phyloP scores from a whole-genome alignment of 2,329 filamentous ascomycete genomes.

The Fusarium nurragi region DNA sequence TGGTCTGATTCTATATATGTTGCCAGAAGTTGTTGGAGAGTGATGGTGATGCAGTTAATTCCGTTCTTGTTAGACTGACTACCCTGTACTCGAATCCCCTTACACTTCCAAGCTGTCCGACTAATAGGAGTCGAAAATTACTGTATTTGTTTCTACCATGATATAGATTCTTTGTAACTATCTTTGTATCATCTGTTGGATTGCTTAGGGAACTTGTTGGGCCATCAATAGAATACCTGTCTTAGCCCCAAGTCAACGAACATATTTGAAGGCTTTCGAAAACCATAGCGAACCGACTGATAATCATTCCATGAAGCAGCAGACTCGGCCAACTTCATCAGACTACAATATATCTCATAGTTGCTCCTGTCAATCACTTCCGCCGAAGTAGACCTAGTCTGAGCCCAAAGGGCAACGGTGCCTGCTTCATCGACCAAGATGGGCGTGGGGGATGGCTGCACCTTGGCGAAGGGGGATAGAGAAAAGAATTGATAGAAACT shows the following conservation, averaged over 20 bases:
- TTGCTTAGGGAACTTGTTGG: background rate
- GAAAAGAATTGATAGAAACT: background rate
- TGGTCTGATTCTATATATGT: background rate
- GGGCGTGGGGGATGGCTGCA: background rate
- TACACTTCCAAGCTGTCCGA: no score
- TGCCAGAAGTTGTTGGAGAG: background rate
- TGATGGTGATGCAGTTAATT: background rate
- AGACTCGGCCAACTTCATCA: slow-evolving; percentile 23
- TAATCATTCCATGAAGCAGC: slow-evolving; percentile 16
- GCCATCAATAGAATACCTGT: background rate
- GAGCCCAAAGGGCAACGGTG: slow-evolving; percentile 12
- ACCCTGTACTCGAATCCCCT: background rate
- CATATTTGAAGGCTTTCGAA: background rate
- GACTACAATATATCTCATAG: background rate
- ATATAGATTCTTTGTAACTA: background rate
- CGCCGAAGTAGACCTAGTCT: background rate
- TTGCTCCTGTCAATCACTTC: slow-evolving; percentile 13
- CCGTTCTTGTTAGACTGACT: background rate
- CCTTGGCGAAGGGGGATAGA: background rate
- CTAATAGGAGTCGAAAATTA: no score
- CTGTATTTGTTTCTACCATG: no score
- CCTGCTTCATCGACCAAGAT: background rate
- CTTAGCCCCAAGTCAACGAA: no score
- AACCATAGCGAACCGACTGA: slow-evolving; percentile 13
- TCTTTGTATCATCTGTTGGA: background rate